Evolutionary conservation across 2,329 filamentous ascomycete species (phyloP).

Genomic region (Penicillium sp.): DNA sequence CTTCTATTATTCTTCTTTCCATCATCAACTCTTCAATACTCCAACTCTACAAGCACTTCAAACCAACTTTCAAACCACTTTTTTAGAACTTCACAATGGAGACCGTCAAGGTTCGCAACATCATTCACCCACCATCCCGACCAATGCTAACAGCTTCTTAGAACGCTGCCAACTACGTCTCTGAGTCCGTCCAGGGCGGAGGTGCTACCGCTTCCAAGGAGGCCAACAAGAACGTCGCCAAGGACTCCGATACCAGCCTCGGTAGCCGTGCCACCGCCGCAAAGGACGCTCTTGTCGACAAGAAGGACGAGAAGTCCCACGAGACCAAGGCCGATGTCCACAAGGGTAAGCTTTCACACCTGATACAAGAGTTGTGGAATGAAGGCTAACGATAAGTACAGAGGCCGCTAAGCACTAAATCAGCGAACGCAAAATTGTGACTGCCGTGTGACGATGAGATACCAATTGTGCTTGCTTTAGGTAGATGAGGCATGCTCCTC

Average conservation of each 20-base stretch:
- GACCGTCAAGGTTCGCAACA: constrained; percentile 6
- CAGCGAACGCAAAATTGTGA: neutral
- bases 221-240: constrained; percentile 64
- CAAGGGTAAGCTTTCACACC: constrained; percentile 1
- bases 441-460: neutral
- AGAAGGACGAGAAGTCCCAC: constrained; percentile 51
- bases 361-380: neutral
- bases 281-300: constrained; percentile 50
- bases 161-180: constrained; percentile 65
- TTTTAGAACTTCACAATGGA: constrained; percentile 3
- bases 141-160: neutral
- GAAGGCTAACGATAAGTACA: neutral
- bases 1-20: neutral
- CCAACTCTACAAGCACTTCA: neutral
- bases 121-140: neutral
- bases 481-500: neutral
- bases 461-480: neutral
- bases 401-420: constrained; percentile 8
- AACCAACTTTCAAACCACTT: neutral
- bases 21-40: neutral
- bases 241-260: constrained; percentile 53
- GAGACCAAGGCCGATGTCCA: constrained; percentile 29
- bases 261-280: constrained; percentile 53
- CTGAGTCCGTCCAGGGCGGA: constrained; percentile 59
- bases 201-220: constrained; percentile 59